phyloP scores from a whole-genome alignment of 2,329 filamentous ascomycete genomes.

The Monilinia vaccinii-corymbosi region DNA sequence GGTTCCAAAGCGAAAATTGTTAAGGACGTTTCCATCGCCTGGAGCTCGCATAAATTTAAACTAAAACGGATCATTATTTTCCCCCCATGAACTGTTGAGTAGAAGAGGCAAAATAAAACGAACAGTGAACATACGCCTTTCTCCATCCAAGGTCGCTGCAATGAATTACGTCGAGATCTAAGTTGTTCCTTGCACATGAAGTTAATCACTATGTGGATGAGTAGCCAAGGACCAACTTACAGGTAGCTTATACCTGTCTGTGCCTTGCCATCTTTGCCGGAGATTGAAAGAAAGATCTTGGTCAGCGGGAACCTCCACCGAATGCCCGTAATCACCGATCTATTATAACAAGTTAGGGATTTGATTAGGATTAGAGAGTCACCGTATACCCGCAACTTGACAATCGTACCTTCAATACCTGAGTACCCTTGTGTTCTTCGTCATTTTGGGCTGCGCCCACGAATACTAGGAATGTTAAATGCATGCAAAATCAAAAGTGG shows the following conservation, averaged over 20 bases:
- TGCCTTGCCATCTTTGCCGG: not conserved
- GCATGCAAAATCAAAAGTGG: no score
- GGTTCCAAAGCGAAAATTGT: not conserved
- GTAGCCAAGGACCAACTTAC: not conserved
- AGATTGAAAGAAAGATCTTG: not conserved
- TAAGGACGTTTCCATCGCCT: not conserved
- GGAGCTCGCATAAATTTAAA: not conserved
- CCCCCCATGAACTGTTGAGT: not conserved
- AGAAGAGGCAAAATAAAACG: not conserved
- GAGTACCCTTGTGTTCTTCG: not conserved
- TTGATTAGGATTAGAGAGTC: not conserved
- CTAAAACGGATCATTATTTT: not conserved
- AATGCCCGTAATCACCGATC: not conserved
- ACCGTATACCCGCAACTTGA: not conserved
- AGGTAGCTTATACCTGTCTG: not conserved
- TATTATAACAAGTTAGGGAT: not conserved
- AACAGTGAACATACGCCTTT: not conserved
- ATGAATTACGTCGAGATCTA: not conserved
- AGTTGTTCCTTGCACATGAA: not conserved
- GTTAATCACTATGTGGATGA: not conserved
- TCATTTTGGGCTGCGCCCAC: not conserved
- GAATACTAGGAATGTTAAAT: not conserved
- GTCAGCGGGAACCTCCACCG: not conserved
- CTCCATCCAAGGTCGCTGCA: conserved; percentile 4
- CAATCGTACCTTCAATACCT: not conserved